phyloP scores from a whole-genome alignment of 805 yeast genomes.

The Novakomyces olei region DNA sequence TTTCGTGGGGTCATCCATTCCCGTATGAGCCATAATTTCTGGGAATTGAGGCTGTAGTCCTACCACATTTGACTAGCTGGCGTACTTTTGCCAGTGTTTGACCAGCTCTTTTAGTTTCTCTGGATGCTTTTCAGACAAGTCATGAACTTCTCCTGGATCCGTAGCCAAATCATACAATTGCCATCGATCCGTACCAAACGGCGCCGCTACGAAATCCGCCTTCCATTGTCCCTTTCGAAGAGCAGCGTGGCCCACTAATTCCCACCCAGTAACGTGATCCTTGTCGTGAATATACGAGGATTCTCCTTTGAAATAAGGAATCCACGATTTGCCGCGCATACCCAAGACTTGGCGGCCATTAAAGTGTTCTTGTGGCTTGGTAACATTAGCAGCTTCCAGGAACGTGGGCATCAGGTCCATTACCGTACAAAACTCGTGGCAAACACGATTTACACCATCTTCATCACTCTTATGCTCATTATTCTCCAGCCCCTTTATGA shows the following conservation, averaged over 20 bases:
- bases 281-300: conserved; percentile 20
- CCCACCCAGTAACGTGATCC: background rate
- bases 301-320: conserved; percentile 11
- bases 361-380: conserved; percentile 22
- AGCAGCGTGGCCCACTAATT: background rate
- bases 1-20: too few species aligned
- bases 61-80: background rate
- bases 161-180: conserved; percentile 14
- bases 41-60: background rate
- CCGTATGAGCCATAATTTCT: too few species aligned
- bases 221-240: background rate
- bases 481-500: conserved; percentile 25
- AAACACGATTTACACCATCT: conserved; percentile 11
- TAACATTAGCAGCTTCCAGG: conserved; percentile 26
- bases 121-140: background rate
- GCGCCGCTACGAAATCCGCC: background rate
- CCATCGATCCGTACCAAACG: too few species aligned
- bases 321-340: background rate
- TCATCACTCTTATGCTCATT: conserved; percentile 7
- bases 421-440: conserved; percentile 27
- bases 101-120: background rate
- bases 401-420: conserved; percentile 31
- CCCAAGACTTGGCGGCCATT: conserved; percentile 17
- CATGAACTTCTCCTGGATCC: background rate
- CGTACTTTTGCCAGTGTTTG: background rate